These are phyloP conservation scores for Debaryomyces tyrocola DNA, from an alignment of 805 yeast species.

Conservation along the genomic window DNA sequence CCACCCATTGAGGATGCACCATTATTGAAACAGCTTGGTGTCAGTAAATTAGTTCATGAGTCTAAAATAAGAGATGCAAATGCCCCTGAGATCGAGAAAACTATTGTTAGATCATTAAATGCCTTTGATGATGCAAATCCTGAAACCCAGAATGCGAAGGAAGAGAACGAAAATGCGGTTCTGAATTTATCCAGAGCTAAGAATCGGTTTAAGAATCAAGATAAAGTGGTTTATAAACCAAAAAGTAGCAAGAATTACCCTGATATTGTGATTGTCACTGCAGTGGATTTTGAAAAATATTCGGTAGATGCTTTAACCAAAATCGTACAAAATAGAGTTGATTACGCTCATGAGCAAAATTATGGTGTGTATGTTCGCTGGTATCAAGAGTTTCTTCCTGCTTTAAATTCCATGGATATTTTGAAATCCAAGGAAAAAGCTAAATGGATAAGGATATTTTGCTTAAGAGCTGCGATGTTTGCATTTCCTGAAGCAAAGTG, in stretches of 20 bases:
- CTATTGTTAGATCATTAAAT: slow-evolving; percentile 38
- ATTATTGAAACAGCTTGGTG: slow-evolving; percentile 54
- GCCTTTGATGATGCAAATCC: slow-evolving; percentile 44
- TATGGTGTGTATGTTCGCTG: slow-evolving; percentile 86
- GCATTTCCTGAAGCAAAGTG: slow-evolving; percentile 91
- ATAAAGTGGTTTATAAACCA: slow-evolving; percentile 52
- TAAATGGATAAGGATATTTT: slow-evolving; percentile 63
- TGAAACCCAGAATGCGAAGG: slow-evolving; percentile 33
- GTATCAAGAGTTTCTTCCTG: slow-evolving; percentile 77
- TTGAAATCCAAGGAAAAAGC: slow-evolving; percentile 42
- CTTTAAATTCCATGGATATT: slow-evolving; percentile 44
- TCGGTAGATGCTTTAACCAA: slow-evolving; percentile 59
- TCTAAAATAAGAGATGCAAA: slow-evolving; percentile 47
- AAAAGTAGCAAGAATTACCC: slow-evolving; percentile 46
- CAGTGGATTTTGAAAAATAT: slow-evolving; percentile 71
- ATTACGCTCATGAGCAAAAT: slow-evolving; percentile 78
- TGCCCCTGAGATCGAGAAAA: slow-evolving; percentile 37
- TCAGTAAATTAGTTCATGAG: slow-evolving; percentile 50
- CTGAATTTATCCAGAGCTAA: slow-evolving; percentile 47
- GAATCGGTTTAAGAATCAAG: slow-evolving; percentile 63
- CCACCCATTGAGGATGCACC: slow-evolving; percentile 78
- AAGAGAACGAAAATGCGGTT: slow-evolving; percentile 48
- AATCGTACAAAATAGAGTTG: slow-evolving; percentile 81
- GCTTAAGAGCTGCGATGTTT: slow-evolving; percentile 84
- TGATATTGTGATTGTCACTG: slow-evolving; percentile 73